Percentiles rank a stretch among this genome's conserved stretches.
These are phyloP conservation scores for Heliamphora pulchella DNA, from an alignment of 179 eudicot genomes.

Conservation along the genomic window DNA sequence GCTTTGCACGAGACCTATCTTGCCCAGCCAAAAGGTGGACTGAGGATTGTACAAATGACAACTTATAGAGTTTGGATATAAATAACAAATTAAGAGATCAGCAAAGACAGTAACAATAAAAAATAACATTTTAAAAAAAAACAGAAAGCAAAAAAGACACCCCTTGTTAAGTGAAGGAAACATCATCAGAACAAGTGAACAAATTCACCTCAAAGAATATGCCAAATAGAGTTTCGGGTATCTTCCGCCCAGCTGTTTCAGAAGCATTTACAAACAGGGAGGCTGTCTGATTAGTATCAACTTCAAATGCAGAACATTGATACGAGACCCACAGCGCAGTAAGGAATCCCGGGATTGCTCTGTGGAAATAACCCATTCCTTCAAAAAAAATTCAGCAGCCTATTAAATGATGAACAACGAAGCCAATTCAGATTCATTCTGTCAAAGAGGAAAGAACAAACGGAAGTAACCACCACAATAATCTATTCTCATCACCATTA, in stretches of 20 bases:
- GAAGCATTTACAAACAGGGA: slow-evolving; percentile 45
- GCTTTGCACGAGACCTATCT: background rate
- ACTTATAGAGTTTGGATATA: background rate
- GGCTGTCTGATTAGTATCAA: slow-evolving; percentile 49
- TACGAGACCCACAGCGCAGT: slow-evolving; percentile 31
- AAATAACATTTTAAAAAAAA: background rate
- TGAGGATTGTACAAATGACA: background rate
- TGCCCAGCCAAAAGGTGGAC: background rate
- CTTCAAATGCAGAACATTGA: slow-evolving; percentile 37
- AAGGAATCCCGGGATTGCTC: slow-evolving; percentile 25
- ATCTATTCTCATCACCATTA: background rate
- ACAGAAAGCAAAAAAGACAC: slow-evolving; percentile 1
- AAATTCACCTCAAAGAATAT: slow-evolving; percentile 63
- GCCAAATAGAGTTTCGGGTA: slow-evolving; percentile 61
- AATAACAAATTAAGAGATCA: slow-evolving; percentile 4
- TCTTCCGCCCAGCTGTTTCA: slow-evolving; percentile 31
- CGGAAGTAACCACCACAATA: background rate
- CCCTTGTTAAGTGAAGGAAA: background rate
- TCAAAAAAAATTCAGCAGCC: slow-evolving; percentile 24
- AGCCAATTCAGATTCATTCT: slow-evolving; percentile 18
- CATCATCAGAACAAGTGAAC: background rate
- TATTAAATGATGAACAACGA: slow-evolving; percentile 11
- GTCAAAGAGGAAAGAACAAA: slow-evolving; percentile 6
- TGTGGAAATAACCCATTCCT: slow-evolving; percentile 35
- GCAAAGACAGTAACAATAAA: background rate